Evolutionary conservation across 176 grass and related monocot species (phyloP).

Genomic region (Eremochloa ophiuroides): DNA sequence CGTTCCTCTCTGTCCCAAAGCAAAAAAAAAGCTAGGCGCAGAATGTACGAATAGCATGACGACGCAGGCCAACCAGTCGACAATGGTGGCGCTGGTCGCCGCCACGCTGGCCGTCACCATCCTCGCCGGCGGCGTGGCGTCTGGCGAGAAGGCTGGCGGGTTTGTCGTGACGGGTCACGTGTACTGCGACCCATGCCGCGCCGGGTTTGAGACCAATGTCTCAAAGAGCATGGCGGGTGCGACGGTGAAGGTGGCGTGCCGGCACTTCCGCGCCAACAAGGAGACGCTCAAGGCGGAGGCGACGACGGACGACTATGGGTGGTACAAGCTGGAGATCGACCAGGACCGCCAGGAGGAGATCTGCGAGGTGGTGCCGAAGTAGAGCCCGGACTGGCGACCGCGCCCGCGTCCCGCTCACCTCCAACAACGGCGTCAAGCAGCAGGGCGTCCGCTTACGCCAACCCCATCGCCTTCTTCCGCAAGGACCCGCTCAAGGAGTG

Average conservation of each 20-base stretch:
- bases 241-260: constrained; percentile 65
- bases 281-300: constrained; percentile 33
- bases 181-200: constrained; percentile 84
- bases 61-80: not conserved
- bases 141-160: constrained; percentile 11
- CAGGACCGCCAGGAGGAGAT: constrained; percentile 63
- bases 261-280: constrained; percentile 9
- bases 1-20: not conserved
- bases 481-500: constrained; percentile 54
- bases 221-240: constrained; percentile 39
- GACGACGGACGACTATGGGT: constrained; percentile 45
- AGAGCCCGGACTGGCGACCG: constrained; percentile 61
- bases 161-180: constrained; percentile 60
- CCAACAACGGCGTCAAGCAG: constrained; percentile 50
- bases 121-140: constrained; percentile 25
- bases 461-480: constrained; percentile 57
- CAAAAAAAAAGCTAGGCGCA: too few relatives aligned
- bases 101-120: not conserved
- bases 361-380: constrained; percentile 62
- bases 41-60: not conserved
- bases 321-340: constrained; percentile 49
- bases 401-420: constrained; percentile 42
- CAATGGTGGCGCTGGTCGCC: not conserved
- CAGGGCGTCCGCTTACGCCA: constrained; percentile 46
- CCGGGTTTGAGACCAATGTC: constrained; percentile 64